Percentiles rank a stretch among this genome's conserved stretches.
Conservation (phyloP, 2,329 filamentous ascomycete genomes). For the Tolypocladium album region DNA sequence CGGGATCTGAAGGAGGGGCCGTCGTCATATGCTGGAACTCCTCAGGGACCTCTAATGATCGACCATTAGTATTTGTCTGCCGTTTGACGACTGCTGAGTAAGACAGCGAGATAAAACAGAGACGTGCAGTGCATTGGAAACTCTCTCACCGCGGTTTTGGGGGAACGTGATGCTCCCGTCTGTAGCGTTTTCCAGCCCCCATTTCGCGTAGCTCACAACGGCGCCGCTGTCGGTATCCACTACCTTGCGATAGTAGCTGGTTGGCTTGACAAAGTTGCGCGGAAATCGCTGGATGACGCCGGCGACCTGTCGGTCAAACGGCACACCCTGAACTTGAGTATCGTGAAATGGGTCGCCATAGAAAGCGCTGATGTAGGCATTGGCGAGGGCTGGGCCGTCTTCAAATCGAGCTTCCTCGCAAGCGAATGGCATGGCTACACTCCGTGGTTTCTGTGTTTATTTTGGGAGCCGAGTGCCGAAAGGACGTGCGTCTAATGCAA, state of each 20-base stretch:
- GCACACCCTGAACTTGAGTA: background rate
- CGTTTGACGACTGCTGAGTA: too few relatives aligned
- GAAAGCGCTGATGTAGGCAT: background rate
- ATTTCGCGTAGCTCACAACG: constrained; percentile 1
- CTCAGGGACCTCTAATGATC: background rate
- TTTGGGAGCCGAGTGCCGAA: background rate
- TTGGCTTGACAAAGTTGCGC: background rate
- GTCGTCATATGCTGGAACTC: background rate
- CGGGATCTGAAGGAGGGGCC: background rate
- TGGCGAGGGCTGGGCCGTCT: background rate
- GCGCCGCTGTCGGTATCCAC: background rate
- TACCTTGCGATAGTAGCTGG: background rate
- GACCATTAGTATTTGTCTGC: background rate
- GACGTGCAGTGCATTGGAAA: background rate
- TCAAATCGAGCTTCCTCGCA: constrained; percentile 2
- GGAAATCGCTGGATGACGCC: background rate
- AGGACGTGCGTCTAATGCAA: background rate
- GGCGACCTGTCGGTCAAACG: background rate
- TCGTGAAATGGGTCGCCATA: background rate
- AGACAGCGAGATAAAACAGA: background rate
- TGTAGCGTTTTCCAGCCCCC: background rate
- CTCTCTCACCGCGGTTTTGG: background rate
- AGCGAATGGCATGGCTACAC: constrained; percentile 1
- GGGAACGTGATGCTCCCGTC: background rate
- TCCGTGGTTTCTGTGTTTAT: background rate